These are phyloP conservation scores for Apophysomyces ossiformis DNA, from an alignment of 371 early-diverging fungal genomes.

Conservation along the genomic window DNA sequence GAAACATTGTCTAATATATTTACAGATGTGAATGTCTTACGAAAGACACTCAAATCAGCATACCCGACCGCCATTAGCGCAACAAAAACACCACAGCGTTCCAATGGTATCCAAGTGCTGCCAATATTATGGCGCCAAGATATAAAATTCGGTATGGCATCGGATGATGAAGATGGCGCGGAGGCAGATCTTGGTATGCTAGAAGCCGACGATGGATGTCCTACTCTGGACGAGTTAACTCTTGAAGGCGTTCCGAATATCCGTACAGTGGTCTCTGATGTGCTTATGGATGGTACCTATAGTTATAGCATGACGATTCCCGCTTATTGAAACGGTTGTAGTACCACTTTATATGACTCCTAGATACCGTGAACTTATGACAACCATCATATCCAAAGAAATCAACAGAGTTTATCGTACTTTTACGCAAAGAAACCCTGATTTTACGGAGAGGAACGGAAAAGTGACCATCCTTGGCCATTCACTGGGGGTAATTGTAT, in stretches of 20 bases:
- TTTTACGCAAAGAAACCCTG: slow-evolving; percentile 74
- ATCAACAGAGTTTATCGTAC: slow-evolving; percentile 76
- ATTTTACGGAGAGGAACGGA: slow-evolving; percentile 69
- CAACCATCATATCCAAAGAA: slow-evolving; percentile 73
- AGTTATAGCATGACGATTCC: no score
- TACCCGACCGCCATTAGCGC: slow-evolving; percentile 42
- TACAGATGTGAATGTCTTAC: slow-evolving; percentile 72
- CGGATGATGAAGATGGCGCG: slow-evolving; percentile 41
- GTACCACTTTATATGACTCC: slow-evolving; percentile 86
- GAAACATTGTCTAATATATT: not conserved
- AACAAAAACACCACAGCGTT: slow-evolving; percentile 30
- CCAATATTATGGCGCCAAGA: slow-evolving; percentile 87
- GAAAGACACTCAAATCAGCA: slow-evolving; percentile 71
- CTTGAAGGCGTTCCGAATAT: slow-evolving; percentile 84
- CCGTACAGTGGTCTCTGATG: slow-evolving; percentile 81
- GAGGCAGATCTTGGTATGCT: slow-evolving; percentile 62
- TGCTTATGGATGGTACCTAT: slow-evolving; percentile 76
- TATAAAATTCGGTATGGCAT: slow-evolving; percentile 74
- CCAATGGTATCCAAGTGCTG: slow-evolving; percentile 79
- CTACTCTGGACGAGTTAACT: slow-evolving; percentile 79
- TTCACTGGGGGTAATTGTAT: slow-evolving; percentile 68
- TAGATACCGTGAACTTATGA: slow-evolving; percentile 80
- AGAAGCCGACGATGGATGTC: slow-evolving; percentile 62
- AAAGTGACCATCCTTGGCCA: slow-evolving; percentile 82
- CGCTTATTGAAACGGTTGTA: slow-evolving; percentile 19